Evolutionary conservation across 2,329 filamentous ascomycete species (phyloP).

Genomic region (Hymenoscyphus salicellus): DNA sequence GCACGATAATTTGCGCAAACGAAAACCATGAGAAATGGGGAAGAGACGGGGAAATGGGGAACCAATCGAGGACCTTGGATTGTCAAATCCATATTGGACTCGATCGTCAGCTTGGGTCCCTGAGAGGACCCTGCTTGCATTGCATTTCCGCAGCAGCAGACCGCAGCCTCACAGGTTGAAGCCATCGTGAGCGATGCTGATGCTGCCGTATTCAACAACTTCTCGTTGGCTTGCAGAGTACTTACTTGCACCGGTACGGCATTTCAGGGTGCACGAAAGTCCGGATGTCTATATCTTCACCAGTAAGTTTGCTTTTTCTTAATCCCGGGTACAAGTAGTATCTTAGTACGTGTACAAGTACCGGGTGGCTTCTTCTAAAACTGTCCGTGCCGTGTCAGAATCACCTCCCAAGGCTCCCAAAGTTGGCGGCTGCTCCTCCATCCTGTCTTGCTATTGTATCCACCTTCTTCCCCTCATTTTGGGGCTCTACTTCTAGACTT

Average conservation of each 20-base stretch:
- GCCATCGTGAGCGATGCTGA: neutral
- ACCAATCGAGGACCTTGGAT: slow-evolving; percentile 1
- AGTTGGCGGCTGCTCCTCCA: neutral
- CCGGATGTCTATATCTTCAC: neutral
- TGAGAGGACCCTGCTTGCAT: neutral
- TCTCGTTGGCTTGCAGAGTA: neutral
- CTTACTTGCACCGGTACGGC: neutral
- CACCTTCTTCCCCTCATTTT: neutral
- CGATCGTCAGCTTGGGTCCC: neutral
- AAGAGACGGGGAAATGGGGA: neutral
- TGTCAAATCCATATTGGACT: neutral
- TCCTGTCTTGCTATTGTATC: neutral
- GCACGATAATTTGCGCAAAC: neutral
- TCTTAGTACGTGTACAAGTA: too few species aligned
- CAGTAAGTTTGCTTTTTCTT: neutral
- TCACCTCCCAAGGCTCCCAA: neutral
- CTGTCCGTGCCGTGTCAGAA: slow-evolving; percentile 2
- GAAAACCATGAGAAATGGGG: neutral
- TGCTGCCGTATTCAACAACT: neutral
- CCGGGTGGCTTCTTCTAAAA: neutral
- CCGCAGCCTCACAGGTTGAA: neutral
- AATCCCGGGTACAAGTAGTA: neutral
- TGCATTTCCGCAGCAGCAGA: neutral
- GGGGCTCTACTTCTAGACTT: neutral
- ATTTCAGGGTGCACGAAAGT: neutral